These are phyloP conservation scores for Penstemon davidsonii DNA, from an alignment of 257 asterid species.

Conservation along the genomic window DNA sequence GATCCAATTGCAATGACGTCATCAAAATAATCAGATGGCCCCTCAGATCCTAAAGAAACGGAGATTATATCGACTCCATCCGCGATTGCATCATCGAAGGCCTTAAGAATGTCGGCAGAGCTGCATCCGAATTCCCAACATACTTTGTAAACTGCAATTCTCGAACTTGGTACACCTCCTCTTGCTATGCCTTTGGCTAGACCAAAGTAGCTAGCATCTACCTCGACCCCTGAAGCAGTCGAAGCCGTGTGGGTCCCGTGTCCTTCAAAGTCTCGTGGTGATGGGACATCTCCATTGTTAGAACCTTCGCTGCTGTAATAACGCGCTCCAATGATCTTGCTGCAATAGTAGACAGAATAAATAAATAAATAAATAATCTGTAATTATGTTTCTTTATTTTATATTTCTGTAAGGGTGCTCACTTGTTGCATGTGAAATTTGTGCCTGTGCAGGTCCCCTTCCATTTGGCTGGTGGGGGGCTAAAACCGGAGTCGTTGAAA, in stretches of 20 bases:
- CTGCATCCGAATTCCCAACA: neutral
- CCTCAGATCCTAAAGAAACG: slow-evolving; percentile 10
- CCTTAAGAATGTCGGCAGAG: slow-evolving; percentile 10
- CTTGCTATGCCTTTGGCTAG: slow-evolving; percentile 6
- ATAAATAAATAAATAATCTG: neutral
- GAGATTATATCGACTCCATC: slow-evolving; percentile 23
- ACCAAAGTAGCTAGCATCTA: slow-evolving; percentile 14
- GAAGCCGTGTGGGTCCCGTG: slow-evolving; percentile 16
- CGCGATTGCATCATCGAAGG: slow-evolving; percentile 22
- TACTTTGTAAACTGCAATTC: slow-evolving; percentile 14
- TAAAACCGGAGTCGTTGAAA: slow-evolving; percentile 9
- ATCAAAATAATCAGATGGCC: slow-evolving; percentile 15
- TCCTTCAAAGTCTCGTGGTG: slow-evolving; percentile 10
- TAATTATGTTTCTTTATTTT: neutral
- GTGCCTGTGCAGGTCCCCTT: slow-evolving; percentile 15
- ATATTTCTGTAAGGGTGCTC: neutral
- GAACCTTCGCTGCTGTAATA: slow-evolving; percentile 1
- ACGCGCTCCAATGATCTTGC: slow-evolving; percentile 17
- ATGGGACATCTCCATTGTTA: neutral
- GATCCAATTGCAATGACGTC: slow-evolving; percentile 46
- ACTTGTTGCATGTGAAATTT: slow-evolving; percentile 18
- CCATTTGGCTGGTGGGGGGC: slow-evolving; percentile 21
- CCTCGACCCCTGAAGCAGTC: slow-evolving; percentile 10
- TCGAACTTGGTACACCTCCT: slow-evolving; percentile 5
- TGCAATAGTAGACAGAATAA: neutral